Evolutionary conservation across 164 flowering plant genomes (phyloP).

Genomic region (Nelumbo lutea): DNA sequence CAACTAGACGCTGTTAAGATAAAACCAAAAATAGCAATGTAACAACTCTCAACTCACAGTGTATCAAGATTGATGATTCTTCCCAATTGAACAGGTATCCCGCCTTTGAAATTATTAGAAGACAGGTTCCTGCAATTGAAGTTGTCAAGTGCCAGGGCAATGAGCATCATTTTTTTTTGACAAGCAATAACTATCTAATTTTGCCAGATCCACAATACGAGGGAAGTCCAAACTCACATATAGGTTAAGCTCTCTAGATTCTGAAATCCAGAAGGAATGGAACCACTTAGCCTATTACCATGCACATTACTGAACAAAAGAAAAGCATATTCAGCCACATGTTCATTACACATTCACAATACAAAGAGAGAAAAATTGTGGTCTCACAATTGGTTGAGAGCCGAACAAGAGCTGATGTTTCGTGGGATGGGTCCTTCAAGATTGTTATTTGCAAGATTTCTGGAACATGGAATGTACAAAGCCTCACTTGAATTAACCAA

Average conservation of each 20-base stretch:
- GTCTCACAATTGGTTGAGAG: constrained; percentile 81
- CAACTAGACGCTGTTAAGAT: neutral
- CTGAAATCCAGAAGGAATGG: constrained; percentile 65
- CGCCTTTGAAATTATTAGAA: constrained; percentile 64
- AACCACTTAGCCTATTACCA: constrained; percentile 74
- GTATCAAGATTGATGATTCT: constrained; percentile 80
- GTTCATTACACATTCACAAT: too few relatives aligned
- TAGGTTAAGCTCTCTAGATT: constrained; percentile 72
- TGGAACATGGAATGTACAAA: constrained; percentile 7
- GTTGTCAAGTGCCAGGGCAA: too few relatives aligned
- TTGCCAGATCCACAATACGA: neutral
- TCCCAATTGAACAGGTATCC: constrained; percentile 67
- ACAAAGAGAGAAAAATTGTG: too few relatives aligned
- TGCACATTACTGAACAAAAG: constrained; percentile 59
- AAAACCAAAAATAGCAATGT: neutral
- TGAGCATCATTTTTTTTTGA: too few relatives aligned
- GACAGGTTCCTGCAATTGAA: constrained; percentile 62
- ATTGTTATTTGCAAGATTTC: constrained; percentile 79
- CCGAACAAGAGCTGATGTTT: constrained; percentile 55
- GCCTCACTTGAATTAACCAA: neutral
- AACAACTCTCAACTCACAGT: constrained; percentile 39
- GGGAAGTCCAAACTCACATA: constrained; percentile 44
- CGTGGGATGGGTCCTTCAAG: constrained; percentile 74
- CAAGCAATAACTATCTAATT: too few relatives aligned
- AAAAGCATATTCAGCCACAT: neutral